Evolutionary conservation across 1,139 yeast species (phyloP), one percentile per base, ranked within the genome.

Genomic region (Scheffersomyces cryptocercus): DNA sequence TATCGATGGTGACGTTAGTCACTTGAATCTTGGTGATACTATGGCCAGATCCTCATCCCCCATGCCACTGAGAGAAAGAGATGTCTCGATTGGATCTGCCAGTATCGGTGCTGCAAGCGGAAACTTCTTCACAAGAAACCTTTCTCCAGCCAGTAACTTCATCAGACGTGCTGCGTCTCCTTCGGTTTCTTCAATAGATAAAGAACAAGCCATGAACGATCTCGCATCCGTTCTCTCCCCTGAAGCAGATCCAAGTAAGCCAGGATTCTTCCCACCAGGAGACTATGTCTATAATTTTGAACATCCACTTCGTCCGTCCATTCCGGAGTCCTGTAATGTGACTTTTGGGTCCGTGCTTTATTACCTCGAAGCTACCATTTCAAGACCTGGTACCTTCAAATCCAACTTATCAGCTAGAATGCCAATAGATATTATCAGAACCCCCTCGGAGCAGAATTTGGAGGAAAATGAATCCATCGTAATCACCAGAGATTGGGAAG

Each of bases 391-490:
- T 6, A 81, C 97, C 1, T 93, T 93, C 70, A 88, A 89, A 61
- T 73, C 89, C 35, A 87, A 86, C 54, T 65, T 93, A 30, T 57
- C 69, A 3, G 95, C 91, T 1, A 71, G 74, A 47, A 64, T 80
- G 38, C 88, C 88, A 1, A 76, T 93, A 1, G 73, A 72, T 4
- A 70, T 93, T 24, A 79, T 93, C 5, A 73, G 99, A 50, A 77
- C 90, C 0, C 93, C 91, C 7, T 76, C 89, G 0, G 91, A 86
- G 47, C 80, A 79, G 36, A 87, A 89, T 42, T 76, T 85, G 35
- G 98, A 93, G 61, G 91, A 88, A 56, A 84, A 87, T 48, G 99
- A 93, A 61, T 98, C 99, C 0, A 93, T 93, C 42, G 88, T 90
- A 5, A 90, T 93, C 35, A 76, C 87, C 12, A 75, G 95, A 50